A percentile compares a stretch with the other conserved stretches of the same genome.
Conservation (phyloP, 805 yeast species). For the Candida fluviatilis region DNA sequence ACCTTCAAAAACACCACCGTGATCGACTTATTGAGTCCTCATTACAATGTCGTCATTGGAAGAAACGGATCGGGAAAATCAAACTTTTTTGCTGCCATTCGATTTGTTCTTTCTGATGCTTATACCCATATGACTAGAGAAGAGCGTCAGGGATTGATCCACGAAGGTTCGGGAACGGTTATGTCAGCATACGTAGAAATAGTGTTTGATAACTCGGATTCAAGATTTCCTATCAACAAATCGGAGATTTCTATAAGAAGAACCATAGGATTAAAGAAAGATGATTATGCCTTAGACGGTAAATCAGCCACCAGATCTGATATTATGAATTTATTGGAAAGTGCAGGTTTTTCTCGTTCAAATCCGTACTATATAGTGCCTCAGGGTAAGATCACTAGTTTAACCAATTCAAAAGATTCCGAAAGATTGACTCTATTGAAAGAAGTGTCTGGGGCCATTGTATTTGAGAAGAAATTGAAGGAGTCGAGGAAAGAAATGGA, state of each 20-base stretch:
- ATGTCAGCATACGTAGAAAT: slow-evolving; percentile 93
- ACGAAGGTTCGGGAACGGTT: slow-evolving; percentile 86
- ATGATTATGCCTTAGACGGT: slow-evolving; percentile 82
- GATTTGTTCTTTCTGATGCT: slow-evolving; percentile 89
- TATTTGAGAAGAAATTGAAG: slow-evolving; percentile 75
- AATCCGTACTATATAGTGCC: slow-evolving; percentile 97
- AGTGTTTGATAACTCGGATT: slow-evolving; percentile 74
- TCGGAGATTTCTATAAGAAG: slow-evolving; percentile 74
- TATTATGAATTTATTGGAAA: slow-evolving; percentile 75
- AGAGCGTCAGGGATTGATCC: slow-evolving; percentile 81
- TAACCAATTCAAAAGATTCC: slow-evolving; percentile 84
- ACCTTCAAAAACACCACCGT: slow-evolving; percentile 83
- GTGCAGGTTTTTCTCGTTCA: slow-evolving; percentile 86
- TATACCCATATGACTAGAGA: slow-evolving; percentile 80
- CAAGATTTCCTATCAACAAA: slow-evolving; percentile 66
- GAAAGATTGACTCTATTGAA: slow-evolving; percentile 77
- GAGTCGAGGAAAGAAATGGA: slow-evolving; percentile 80
- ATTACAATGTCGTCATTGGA: slow-evolving; percentile 80
- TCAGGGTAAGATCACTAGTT: slow-evolving; percentile 84
- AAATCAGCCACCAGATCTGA: slow-evolving; percentile 77
- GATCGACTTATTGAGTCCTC: slow-evolving; percentile 72
- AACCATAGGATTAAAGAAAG: slow-evolving; percentile 90
- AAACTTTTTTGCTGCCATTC: slow-evolving; percentile 89
- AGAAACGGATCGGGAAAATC: slow-evolving; percentile 97
- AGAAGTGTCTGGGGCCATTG: slow-evolving; percentile 93